Percentiles rank a stretch among this genome's conserved stretches.
phyloP scores from a whole-genome alignment of 768 basidiomycete genomes.

The Fomitopsis pulvina region DNA sequence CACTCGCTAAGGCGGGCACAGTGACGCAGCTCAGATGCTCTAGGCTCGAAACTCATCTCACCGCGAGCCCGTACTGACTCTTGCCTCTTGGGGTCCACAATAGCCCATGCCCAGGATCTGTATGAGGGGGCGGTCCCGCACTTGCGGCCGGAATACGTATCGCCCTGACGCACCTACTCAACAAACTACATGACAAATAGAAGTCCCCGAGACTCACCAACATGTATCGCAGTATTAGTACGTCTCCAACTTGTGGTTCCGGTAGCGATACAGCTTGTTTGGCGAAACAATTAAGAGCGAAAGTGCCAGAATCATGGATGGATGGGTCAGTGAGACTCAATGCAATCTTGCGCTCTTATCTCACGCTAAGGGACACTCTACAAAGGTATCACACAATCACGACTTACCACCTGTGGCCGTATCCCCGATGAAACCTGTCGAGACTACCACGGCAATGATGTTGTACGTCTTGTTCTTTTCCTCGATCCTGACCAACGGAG shows the following conservation, averaged over 20 bases:
- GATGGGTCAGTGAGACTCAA: constrained; percentile 50
- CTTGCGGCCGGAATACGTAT: constrained; percentile 22
- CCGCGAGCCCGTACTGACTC: constrained; percentile 14
- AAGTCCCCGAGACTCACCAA: constrained; percentile 5
- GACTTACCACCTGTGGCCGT: constrained; percentile 24
- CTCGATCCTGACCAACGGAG: constrained; percentile 4
- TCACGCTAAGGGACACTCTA: background rate
- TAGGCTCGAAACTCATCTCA: constrained; percentile 11
- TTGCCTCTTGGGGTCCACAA: constrained; percentile 37
- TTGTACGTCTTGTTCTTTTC: constrained; percentile 16
- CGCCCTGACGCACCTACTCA: constrained; percentile 23
- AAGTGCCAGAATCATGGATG: constrained; percentile 31
- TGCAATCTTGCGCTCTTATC: constrained; percentile 39
- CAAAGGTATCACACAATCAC: background rate
- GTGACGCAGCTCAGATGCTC: constrained; percentile 14
- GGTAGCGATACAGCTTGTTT: constrained; percentile 47
- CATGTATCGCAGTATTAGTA: constrained; percentile 22
- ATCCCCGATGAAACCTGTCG: constrained; percentile 7
- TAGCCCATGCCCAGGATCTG: constrained; percentile 47
- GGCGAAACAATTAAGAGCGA: constrained; percentile 44
- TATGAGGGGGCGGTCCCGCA: constrained; percentile 38
- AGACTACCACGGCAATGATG: constrained; percentile 27
- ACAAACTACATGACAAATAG: background rate
- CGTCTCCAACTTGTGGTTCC: constrained; percentile 36
- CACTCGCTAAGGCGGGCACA: constrained; percentile 21